Percentiles rank a stretch among this genome's conserved stretches.
Evolutionary conservation across 305 asterid species (phyloP).

Genomic region (Solanum hybrid): DNA sequence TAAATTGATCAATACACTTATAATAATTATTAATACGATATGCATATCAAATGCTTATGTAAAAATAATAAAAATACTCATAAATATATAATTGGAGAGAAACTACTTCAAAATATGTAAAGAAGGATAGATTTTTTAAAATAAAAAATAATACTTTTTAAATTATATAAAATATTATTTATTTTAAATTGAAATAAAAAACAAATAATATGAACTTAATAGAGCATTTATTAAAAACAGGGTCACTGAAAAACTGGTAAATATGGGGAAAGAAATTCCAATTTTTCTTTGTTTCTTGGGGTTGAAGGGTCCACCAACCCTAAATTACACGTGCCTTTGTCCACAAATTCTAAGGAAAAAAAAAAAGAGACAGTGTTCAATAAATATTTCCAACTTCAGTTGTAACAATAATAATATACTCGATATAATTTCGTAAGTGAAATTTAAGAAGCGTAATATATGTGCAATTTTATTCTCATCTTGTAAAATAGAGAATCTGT

Average conservation of each 20-base stretch:
- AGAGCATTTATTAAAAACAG: background rate
- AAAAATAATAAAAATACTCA: too few species aligned
- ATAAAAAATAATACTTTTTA: too few species aligned
- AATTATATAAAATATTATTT: too few species aligned
- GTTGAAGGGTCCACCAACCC: background rate
- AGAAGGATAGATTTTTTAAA: too few species aligned
- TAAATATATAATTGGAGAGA: background rate
- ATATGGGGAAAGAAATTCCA: background rate
- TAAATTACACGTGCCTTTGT: slow-evolving; percentile 9
- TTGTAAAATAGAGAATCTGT: background rate
- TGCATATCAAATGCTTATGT: background rate
- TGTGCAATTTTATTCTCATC: too few species aligned
- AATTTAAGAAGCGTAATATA: too few species aligned
- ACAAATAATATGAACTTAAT: background rate
- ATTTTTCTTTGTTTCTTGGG: background rate
- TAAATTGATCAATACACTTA: too few species aligned
- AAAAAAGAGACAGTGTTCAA: background rate
- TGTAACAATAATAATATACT: background rate
- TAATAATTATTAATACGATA: background rate
- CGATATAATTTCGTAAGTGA: rapidly evolving
- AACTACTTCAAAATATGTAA: background rate
- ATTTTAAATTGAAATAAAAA: background rate
- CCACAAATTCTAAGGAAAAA: background rate
- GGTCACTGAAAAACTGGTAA: background rate
- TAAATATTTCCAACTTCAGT: background rate